Base-by-base conservation (phyloP, 331 rosid genomes). In the Quercus phellos region DNA sequence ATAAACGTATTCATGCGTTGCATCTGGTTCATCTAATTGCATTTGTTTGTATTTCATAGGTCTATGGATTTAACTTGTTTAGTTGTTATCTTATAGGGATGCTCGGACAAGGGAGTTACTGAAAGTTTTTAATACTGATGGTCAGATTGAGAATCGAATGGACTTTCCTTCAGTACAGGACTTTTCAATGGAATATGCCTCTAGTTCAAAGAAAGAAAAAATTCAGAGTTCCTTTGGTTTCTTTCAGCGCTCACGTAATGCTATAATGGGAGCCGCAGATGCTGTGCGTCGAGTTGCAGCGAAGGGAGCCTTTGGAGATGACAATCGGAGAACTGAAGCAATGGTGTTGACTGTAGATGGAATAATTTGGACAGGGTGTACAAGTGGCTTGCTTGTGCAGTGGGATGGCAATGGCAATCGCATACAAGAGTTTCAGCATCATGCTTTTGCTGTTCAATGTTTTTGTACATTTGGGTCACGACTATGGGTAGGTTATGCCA, bases 181-280 rank as follows among this genome's bases (percentile, higher is more conserved):
- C 75, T 69, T 87, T 56, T 73, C 97, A 12, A 83, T 77, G 38
- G 99, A 94, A 61, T 78, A 84, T 73, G 78, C 81, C 85, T 85
- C 92, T 67, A 85, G 84, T 77, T 78, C 90, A 21, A 87, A 83
- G 77, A 92, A 90, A 84, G 99, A 92, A 79, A 92, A 87, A 85
- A 24, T 82, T 63, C 99, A 89, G 85, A 79, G 87, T 86, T 83
- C 99, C 56, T 80, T 92, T 81, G 98, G 99, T 50, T 94, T 94
- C 87, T 87, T 94, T 77, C 98, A 94, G 85, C 97, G 99, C 54
- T 94, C 99, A 78, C 93, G 99, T 34, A 94, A 92, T 85, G 99
- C 90, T 73, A 81, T 94, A 81, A 87, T 94, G 86, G 99, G 99
- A 34, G 99, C 99, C 22, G 99, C 99, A 35, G 99, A 92, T 90